phyloP scores from a whole-genome alignment of 345 rosid species.

The Cochlearia excelsa region DNA sequence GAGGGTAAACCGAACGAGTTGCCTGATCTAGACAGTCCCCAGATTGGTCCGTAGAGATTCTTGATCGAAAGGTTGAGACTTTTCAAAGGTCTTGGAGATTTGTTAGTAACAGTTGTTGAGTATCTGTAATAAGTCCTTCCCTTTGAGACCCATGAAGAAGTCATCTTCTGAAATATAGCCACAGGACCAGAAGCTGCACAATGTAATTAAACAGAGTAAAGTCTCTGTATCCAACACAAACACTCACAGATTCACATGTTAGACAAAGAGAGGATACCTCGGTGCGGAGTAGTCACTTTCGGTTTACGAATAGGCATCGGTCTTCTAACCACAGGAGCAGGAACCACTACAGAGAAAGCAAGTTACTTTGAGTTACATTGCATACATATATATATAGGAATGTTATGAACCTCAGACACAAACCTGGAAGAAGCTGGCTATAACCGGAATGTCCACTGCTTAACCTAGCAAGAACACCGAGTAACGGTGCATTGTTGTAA shows the following conservation, averaged over 20 bases:
- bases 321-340: slow-evolving; percentile 46
- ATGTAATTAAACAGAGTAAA: slow-evolving; percentile 32
- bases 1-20: slow-evolving; percentile 64
- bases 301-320: slow-evolving; percentile 47
- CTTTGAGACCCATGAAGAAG: slow-evolving; percentile 65
- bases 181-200: slow-evolving; percentile 57
- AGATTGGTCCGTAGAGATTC: slow-evolving; percentile 85
- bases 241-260: not conserved
- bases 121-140: slow-evolving; percentile 85
- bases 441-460: slow-evolving; percentile 61
- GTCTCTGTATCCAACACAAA: slow-evolving; percentile 4
- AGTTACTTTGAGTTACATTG: slow-evolving; percentile 4
- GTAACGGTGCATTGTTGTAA: slow-evolving; percentile 93
- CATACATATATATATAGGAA: not conserved
- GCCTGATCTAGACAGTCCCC: slow-evolving; percentile 71
- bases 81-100: slow-evolving; percentile 58
- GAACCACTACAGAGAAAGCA: slow-evolving; percentile 36
- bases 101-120: slow-evolving; percentile 71
- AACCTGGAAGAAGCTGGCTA: slow-evolving; percentile 96
- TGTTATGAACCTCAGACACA: not conserved
- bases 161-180: slow-evolving; percentile 66
- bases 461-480: slow-evolving; percentile 85
- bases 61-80: slow-evolving; percentile 65
- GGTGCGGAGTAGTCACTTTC: slow-evolving; percentile 50
- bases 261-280: slow-evolving; percentile 47